Evolutionary conservation across 2,329 filamentous ascomycete species (phyloP).

Genomic region (Ophiostoma populinum): DNA sequence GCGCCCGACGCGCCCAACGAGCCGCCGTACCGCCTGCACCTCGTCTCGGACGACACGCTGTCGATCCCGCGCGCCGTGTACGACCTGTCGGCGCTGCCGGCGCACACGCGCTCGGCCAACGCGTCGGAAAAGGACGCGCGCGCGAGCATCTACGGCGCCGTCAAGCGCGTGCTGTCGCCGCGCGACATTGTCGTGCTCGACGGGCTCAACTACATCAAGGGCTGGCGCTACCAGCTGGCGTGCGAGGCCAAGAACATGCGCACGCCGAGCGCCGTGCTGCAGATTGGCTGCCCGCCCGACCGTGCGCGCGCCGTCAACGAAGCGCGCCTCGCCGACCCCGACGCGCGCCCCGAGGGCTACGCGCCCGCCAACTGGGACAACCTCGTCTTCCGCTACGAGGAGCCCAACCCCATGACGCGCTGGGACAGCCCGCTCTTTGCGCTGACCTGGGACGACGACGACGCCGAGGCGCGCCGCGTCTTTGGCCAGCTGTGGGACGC

Average conservation of each 20-base stretch:
- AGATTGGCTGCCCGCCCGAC: slow-evolving; percentile 40
- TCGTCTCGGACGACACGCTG: slow-evolving; percentile 56
- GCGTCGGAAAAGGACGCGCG: slow-evolving; percentile 67
- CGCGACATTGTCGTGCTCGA: slow-evolving; percentile 67
- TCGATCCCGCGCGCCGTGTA: slow-evolving; percentile 56
- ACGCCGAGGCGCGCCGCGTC: slow-evolving; percentile 34
- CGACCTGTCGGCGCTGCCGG: slow-evolving; percentile 38
- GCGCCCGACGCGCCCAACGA: background rate
- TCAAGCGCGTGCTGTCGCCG: slow-evolving; percentile 56
- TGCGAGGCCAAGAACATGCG: slow-evolving; percentile 69
- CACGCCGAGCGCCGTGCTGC: slow-evolving; percentile 59
- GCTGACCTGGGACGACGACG: slow-evolving; percentile 57
- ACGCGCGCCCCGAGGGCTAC: slow-evolving; percentile 26
- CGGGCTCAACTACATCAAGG: slow-evolving; percentile 76
- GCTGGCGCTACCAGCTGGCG: slow-evolving; percentile 71
- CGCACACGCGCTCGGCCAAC: slow-evolving; percentile 51
- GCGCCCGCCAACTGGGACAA: slow-evolving; percentile 53
- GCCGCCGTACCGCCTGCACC: slow-evolving; percentile 43
- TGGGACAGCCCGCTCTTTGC: slow-evolving; percentile 78
- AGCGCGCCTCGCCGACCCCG: slow-evolving; percentile 23
- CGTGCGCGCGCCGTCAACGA: slow-evolving; percentile 41
- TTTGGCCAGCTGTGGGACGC: slow-evolving; percentile 61
- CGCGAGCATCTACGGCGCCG: slow-evolving; percentile 57
- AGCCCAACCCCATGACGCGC: slow-evolving; percentile 68
- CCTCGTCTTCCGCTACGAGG: slow-evolving; percentile 66